phyloP scores from a whole-genome alignment of 2,329 filamentous ascomycete species.

The Dactylellina sp. region DNA sequence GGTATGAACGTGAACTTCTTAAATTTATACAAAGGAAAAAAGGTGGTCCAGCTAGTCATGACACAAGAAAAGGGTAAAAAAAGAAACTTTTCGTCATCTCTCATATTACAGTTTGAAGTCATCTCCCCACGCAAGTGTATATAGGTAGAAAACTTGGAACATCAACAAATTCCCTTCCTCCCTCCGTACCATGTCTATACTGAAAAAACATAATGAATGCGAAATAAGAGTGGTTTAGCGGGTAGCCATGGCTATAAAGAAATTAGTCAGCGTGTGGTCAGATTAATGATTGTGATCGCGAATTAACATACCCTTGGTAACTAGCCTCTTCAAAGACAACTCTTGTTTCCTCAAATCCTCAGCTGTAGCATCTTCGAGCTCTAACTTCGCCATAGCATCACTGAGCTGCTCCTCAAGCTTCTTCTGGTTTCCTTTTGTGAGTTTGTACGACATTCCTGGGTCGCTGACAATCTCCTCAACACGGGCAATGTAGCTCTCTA shows the following conservation, averaged over 20 bases:
- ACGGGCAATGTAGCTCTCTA: slow-evolving; percentile 98
- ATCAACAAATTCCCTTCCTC: neutral
- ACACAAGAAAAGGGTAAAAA: slow-evolving; percentile 16
- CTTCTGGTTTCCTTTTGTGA: slow-evolving; percentile 99
- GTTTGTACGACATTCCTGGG: slow-evolving; percentile 91
- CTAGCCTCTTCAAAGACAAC: slow-evolving; percentile 93
- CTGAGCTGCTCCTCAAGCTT: slow-evolving; percentile 98
- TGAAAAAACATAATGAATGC: slow-evolving; percentile 11
- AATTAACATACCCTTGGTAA: slow-evolving; percentile 89
- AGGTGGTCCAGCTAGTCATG: neutral
- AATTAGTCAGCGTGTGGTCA: slow-evolving; percentile 1
- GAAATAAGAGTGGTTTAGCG: slow-evolving; percentile 26
- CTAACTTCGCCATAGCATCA: slow-evolving; percentile 96
- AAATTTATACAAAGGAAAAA: slow-evolving; percentile 14
- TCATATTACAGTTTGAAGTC: slow-evolving; percentile 41
- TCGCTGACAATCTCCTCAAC: slow-evolving; percentile 99
- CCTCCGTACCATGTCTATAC: slow-evolving; percentile 12
- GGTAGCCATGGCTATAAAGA: slow-evolving; percentile 29
- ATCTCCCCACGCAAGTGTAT: slow-evolving; percentile 18
- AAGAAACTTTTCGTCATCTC: slow-evolving; percentile 48
- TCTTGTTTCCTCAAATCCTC: slow-evolving; percentile 99
- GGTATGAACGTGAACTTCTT: slow-evolving; percentile 21
- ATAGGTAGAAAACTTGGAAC: slow-evolving; percentile 28
- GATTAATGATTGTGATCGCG: neutral
- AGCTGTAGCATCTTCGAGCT: slow-evolving; percentile 88